A percentile compares a stretch with the other conserved stretches of the same genome.
phyloP scores from a whole-genome alignment of 495 filamentous ascomycete genomes.

The Aspergillus coremiiformis region DNA sequence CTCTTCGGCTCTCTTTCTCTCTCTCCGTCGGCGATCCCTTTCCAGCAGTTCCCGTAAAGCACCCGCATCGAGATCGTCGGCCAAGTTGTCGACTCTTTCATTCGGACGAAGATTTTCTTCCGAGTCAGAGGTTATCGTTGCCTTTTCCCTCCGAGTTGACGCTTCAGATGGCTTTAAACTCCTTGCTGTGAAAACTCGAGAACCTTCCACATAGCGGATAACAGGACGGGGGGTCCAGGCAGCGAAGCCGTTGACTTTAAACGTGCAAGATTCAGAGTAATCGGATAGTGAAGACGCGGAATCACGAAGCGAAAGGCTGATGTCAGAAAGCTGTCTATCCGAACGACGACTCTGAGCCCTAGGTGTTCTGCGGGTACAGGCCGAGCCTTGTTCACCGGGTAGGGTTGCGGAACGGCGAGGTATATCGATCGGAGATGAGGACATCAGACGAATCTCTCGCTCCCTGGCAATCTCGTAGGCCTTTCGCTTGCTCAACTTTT shows the following conservation, averaged over 20 bases:
- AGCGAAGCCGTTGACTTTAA: slow-evolving; percentile 66
- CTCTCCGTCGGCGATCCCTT: slow-evolving; percentile 67
- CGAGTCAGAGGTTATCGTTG: slow-evolving; percentile 39
- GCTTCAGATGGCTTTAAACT: slow-evolving; percentile 30
- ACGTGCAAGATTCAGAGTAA: slow-evolving; percentile 60
- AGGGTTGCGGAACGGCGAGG: slow-evolving; percentile 53
- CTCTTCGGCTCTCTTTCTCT: slow-evolving; percentile 64
- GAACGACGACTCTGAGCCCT: slow-evolving; percentile 49
- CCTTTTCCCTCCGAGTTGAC: slow-evolving; percentile 36
- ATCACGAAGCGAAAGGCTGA: slow-evolving; percentile 63
- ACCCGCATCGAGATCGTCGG: slow-evolving; percentile 71
- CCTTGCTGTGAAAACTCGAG: slow-evolving; percentile 38
- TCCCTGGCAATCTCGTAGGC: slow-evolving; percentile 67
- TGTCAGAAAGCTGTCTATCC: slow-evolving; percentile 59
- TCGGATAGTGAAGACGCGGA: slow-evolving; percentile 70
- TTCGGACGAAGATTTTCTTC: slow-evolving; percentile 60
- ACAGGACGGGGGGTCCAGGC: slow-evolving; percentile 73
- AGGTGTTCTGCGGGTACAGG: slow-evolving; percentile 58
- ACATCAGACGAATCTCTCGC: slow-evolving; percentile 82
- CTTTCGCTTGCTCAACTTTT: slow-evolving; percentile 72
- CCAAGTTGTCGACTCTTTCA: slow-evolving; percentile 70
- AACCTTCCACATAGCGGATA: slow-evolving; percentile 61
- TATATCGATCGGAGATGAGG: slow-evolving; percentile 52
- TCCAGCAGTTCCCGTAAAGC: slow-evolving; percentile 79
- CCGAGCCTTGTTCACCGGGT: slow-evolving; percentile 33